phyloP scores from a whole-genome alignment of 2,329 filamentous ascomycete species.

The Aspergillus aculeatinus region DNA sequence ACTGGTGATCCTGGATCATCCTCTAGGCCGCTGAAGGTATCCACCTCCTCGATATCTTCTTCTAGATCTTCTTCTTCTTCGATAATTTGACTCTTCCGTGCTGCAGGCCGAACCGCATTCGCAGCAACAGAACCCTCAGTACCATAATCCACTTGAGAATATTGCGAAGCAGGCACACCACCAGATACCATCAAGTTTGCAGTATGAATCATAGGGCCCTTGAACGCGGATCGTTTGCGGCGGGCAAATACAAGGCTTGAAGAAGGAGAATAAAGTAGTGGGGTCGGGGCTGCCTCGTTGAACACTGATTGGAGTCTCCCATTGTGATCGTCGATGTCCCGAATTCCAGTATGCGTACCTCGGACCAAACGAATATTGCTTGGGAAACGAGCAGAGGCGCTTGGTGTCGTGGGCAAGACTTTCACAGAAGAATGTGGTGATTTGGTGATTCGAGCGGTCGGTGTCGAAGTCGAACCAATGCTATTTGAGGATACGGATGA shows the following conservation, averaged over 20 bases:
- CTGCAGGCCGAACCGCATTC: conserved; percentile 25
- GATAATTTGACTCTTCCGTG: conserved; percentile 45
- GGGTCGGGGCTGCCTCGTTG: conserved; percentile 39
- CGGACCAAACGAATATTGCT: conserved; percentile 82
- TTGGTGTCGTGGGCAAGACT: conserved; percentile 88
- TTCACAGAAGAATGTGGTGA: conserved; percentile 91
- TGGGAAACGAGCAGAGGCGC: conserved; percentile 68
- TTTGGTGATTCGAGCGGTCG: conserved; percentile 64
- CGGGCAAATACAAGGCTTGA: conserved; percentile 48
- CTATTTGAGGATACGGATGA: conserved; percentile 85
- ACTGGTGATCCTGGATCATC: conserved; percentile 28
- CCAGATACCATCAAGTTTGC: conserved; percentile 35
- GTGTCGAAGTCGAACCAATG: conserved; percentile 66
- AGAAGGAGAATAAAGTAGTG: conserved; percentile 40
- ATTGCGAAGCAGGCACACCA: conserved; percentile 35
- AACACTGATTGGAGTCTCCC: conserved; percentile 33
- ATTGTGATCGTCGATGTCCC: conserved; percentile 27
- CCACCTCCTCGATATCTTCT: conserved; percentile 44
- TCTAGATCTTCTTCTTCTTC: conserved; percentile 46
- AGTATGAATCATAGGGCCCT: conserved; percentile 46
- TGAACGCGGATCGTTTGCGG: conserved; percentile 47
- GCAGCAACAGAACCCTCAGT: conserved; percentile 17
- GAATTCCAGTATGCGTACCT: conserved; percentile 36
- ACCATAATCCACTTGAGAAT: conserved; percentile 30
- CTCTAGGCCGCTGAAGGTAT: conserved; percentile 38